Evolutionary conservation across 2,329 filamentous ascomycete species (phyloP).

Genomic region (Penicillium paneum): DNA sequence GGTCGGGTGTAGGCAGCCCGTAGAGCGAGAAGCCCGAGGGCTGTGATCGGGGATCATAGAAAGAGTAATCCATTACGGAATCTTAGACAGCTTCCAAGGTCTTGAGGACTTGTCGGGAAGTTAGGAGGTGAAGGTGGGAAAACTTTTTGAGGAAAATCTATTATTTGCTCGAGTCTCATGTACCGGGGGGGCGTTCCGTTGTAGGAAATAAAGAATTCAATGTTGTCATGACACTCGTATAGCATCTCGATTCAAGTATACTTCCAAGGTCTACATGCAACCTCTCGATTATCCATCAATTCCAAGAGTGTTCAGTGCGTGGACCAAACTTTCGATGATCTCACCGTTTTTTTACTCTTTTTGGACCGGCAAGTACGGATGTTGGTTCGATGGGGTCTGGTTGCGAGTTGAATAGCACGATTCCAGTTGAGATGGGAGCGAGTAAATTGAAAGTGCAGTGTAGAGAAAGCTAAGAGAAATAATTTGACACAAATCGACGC

Average conservation of each 20-base stretch:
- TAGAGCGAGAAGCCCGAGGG: constrained; percentile 47
- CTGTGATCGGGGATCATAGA: constrained; percentile 46
- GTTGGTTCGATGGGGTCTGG: neutral
- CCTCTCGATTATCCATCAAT: neutral
- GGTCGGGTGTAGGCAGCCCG: constrained; percentile 44
- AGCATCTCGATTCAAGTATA: neutral
- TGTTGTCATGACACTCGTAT: neutral
- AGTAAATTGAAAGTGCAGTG: constrained; percentile 9
- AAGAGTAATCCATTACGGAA: constrained; percentile 55
- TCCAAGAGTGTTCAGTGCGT: neutral
- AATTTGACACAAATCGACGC: constrained; percentile 35
- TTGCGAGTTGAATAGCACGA: neutral
- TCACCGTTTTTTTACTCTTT: neutral
- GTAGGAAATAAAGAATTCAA: neutral
- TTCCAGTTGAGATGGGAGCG: neutral
- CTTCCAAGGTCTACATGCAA: neutral
- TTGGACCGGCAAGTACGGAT: neutral
- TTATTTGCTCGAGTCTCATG: neutral
- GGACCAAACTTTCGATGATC: neutral
- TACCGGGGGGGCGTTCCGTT: neutral
- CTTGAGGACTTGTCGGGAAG: neutral
- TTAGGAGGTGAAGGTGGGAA: neutral
- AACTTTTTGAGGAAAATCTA: neutral
- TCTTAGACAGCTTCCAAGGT: neutral
- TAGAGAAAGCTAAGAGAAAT: constrained; percentile 14